These are phyloP conservation scores for Hansenula sp. DNA, from an alignment of 1,139 yeast species.

Conservation along the genomic window DNA sequence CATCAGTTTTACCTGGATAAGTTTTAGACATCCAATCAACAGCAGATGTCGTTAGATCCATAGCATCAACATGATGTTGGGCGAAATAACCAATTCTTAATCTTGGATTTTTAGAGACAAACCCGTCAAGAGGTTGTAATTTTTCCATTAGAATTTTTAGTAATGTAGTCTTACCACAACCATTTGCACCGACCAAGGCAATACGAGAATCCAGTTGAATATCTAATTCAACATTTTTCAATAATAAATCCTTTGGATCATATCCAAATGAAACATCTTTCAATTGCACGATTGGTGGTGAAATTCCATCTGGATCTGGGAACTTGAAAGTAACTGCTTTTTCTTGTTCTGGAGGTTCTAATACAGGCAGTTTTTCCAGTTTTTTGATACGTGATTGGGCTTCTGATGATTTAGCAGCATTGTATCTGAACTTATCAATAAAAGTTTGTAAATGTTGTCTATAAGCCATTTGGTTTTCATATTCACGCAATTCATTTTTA, in stretches of 20 bases:
- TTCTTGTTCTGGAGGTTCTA: slow-evolving; percentile 95
- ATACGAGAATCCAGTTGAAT: slow-evolving; percentile 93
- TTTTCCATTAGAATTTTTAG: slow-evolving; percentile 81
- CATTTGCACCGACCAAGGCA: slow-evolving; percentile 97
- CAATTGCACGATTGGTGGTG: slow-evolving; percentile 92
- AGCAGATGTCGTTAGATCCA: slow-evolving; percentile 86
- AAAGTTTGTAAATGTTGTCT: slow-evolving; percentile 90
- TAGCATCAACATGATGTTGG: slow-evolving; percentile 98
- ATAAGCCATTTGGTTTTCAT: slow-evolving; percentile 95
- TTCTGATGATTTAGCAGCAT: slow-evolving; percentile 95
- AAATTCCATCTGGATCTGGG: slow-evolving; percentile 90
- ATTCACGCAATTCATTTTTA: slow-evolving; percentile 90
- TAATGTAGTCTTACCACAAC: slow-evolving; percentile 97
- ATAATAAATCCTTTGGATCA: slow-evolving; percentile 52
- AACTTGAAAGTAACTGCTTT: slow-evolving; percentile 80
- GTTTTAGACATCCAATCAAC: slow-evolving; percentile 91
- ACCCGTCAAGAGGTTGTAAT: slow-evolving; percentile 68
- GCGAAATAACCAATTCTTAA: slow-evolving; percentile 96
- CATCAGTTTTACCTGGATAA: slow-evolving; percentile 92
- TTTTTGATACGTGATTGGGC: slow-evolving; percentile 98
- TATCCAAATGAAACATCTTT: slow-evolving; percentile 88
- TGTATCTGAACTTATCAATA: slow-evolving; percentile 93
- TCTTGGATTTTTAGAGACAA: slow-evolving; percentile 76
- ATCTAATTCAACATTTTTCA: slow-evolving; percentile 80
- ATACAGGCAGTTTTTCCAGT: slow-evolving; percentile 84